Conservation (phyloP, 1,284 basidiomycete genomes). For the Taiwanofungus camphoratus region DNA sequence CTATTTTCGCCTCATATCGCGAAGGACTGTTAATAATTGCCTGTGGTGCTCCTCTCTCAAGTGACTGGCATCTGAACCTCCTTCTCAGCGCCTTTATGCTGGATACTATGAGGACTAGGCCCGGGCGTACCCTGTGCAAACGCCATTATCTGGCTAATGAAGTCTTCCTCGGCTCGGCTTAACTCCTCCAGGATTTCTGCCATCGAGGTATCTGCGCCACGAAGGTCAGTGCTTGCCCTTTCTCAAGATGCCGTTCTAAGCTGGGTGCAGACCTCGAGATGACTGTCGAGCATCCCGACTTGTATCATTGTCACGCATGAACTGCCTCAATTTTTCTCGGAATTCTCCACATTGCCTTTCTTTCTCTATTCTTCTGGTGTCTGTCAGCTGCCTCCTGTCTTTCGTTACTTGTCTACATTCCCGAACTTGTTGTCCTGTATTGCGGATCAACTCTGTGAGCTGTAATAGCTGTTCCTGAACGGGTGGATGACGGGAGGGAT, state of each 20-base stretch:
- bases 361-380: not conserved
- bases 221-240: not conserved
- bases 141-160: not conserved
- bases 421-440: not conserved
- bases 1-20: constrained; percentile 5
- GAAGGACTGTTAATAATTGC: constrained; percentile 5
- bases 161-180: constrained; percentile 3
- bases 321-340: not conserved
- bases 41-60: constrained; percentile 2
- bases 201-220: constrained; percentile 5
- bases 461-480: constrained; percentile 2
- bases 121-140: constrained; percentile 7
- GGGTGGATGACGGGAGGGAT: not conserved
- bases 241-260: not conserved
- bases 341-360: not conserved
- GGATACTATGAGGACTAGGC: not conserved
- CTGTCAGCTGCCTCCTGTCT: not conserved
- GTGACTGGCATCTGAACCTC: constrained; percentile 3
- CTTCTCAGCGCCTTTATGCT: constrained; percentile 1
- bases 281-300: not conserved
- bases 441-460: constrained; percentile 1
- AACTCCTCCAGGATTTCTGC: constrained; percentile 3
- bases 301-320: not conserved
- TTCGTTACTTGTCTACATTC: constrained; percentile 5
- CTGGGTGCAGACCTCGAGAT: not conserved